Percentiles rank a stretch among this genome's conserved stretches.
Conservation (phyloP, 83 land plant genomes). For the Picea abies region DNA sequence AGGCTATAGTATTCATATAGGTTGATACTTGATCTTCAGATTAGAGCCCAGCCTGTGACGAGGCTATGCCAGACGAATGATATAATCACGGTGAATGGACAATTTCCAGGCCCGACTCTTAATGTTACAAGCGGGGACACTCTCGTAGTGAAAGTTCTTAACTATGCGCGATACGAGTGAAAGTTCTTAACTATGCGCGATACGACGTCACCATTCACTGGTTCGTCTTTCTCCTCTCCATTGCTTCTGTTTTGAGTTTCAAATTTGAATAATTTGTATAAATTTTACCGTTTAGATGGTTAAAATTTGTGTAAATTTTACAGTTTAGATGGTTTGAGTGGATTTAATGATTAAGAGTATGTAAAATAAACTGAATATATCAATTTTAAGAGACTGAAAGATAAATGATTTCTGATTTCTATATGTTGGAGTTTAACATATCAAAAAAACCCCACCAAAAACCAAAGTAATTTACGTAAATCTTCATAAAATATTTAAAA, state of each 20-base stretch:
- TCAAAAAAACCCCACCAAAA: too few species aligned
- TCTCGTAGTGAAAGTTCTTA: slow-evolving; percentile 19
- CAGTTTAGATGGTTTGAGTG: too few species aligned
- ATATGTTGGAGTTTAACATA: too few species aligned
- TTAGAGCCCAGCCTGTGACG: slow-evolving; percentile 18
- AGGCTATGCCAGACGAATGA: slow-evolving; percentile 24
- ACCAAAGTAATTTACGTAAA: too few species aligned
- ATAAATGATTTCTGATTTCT: too few species aligned
- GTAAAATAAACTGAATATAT: too few species aligned
- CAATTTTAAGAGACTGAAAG: too few species aligned
- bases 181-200: slow-evolving; percentile 20
- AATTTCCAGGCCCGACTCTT: slow-evolving; percentile 35
- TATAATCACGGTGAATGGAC: slow-evolving; percentile 34
- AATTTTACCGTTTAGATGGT: neutral
- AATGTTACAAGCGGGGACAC: slow-evolving; percentile 22
- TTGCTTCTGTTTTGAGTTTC: neutral
- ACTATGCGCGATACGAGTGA: slow-evolving; percentile 19
- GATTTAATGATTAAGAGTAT: too few species aligned
- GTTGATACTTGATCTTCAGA: slow-evolving; percentile 12
- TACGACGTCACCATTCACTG: slow-evolving; percentile 23
- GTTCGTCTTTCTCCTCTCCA: neutral
- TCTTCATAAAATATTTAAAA: too few species aligned
- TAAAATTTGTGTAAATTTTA: too few species aligned
- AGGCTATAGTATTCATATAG: too few species aligned
- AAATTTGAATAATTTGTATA: neutral